These are phyloP conservation scores for Cladophialophora psammophila DNA, from an alignment of 2,329 filamentous ascomycete genomes.

Conservation along the genomic window DNA sequence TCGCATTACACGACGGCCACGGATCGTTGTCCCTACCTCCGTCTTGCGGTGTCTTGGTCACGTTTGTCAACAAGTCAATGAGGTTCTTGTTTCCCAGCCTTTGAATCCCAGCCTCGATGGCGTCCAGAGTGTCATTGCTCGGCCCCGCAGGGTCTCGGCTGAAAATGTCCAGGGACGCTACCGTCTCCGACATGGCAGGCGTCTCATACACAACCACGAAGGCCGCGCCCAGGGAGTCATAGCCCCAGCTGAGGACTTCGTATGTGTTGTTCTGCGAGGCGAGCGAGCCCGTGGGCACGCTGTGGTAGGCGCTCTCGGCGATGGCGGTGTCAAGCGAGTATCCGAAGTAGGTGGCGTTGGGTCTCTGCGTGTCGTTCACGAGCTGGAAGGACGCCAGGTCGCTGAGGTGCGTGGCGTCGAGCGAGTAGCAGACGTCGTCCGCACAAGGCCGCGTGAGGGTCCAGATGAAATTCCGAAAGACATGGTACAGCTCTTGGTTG, in stretches of 20 bases:
- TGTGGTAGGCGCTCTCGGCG: conserved; percentile 8
- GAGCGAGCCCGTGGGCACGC: conserved; percentile 8
- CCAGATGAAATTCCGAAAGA: conserved; percentile 23
- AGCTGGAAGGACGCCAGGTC: conserved; percentile 18
- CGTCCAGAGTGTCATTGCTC: conserved; percentile 6
- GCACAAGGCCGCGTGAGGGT: conserved; percentile 13
- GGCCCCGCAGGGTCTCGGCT: conserved; percentile 12
- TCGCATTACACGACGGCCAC: conserved; percentile 17
- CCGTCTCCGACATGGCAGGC: conserved; percentile 6
- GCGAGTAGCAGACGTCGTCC: conserved; percentile 5
- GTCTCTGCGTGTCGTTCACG: conserved; percentile 12
- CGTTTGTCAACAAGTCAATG: background rate
- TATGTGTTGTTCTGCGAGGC: conserved; percentile 19
- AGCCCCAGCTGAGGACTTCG: conserved; percentile 18
- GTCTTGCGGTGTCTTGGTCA: conserved; percentile 12
- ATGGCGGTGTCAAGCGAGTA: conserved; percentile 13
- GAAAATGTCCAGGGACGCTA: conserved; percentile 14
- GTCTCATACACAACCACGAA: conserved; percentile 17
- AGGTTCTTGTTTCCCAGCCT: conserved; percentile 4
- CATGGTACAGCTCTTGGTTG: conserved; percentile 18
- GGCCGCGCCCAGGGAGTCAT: conserved; percentile 4
- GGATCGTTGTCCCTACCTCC: conserved; percentile 4
- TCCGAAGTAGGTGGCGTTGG: conserved; percentile 17
- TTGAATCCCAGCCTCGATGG: conserved; percentile 17
- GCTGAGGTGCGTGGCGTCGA: conserved; percentile 1